phyloP scores from a whole-genome alignment of 345 rosid species.

The Anacardium occidentale region DNA sequence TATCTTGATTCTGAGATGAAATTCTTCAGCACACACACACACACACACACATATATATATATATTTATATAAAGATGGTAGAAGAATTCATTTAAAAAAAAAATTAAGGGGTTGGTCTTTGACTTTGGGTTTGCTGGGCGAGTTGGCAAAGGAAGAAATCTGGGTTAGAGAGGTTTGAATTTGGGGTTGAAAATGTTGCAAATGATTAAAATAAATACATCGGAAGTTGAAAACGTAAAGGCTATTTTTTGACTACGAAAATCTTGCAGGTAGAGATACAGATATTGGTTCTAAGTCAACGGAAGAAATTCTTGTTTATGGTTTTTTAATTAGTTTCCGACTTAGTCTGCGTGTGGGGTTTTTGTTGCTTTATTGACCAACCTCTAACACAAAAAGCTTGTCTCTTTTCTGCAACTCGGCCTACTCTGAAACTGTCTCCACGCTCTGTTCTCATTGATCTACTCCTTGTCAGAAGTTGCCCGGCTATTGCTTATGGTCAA shows the following conservation, averaged over 20 bases:
- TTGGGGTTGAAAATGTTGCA: conserved; percentile 4
- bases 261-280: background rate
- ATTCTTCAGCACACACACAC: background rate
- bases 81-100: too few relatives aligned
- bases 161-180: conserved; percentile 5
- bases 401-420: conserved; percentile 1
- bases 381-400: background rate
- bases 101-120: too few relatives aligned
- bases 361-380: conserved; percentile 7
- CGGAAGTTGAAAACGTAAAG: conserved; percentile 1
- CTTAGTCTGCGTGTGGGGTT: background rate
- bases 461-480: background rate
- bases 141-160: background rate
- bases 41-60: too few relatives aligned
- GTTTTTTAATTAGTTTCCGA: background rate
- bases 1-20: background rate
- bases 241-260: conserved; percentile 10
- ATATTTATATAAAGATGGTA: background rate
- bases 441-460: background rate
- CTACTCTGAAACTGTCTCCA: background rate
- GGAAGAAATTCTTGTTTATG: background rate
- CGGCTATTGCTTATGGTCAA: too few relatives aligned
- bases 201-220: background rate
- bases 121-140: too few relatives aligned
- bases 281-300: background rate